phyloP scores from a whole-genome alignment of 73 alveolate species.

The Paraurostyla sp. region DNA sequence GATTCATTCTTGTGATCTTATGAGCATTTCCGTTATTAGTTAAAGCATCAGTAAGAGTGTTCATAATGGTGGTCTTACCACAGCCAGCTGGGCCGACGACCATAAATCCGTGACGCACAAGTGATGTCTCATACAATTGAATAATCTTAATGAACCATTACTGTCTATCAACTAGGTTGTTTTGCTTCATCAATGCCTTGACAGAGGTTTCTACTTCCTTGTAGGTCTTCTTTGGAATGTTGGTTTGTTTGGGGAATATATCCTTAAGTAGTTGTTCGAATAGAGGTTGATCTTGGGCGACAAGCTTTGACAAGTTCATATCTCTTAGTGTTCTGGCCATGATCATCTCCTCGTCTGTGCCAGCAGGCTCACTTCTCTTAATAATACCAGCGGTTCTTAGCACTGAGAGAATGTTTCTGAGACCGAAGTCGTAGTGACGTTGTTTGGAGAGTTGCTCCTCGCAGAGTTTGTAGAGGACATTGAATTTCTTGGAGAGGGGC shows the following conservation, averaged over 20 bases:
- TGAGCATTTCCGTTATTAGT: slow-evolving; percentile 86
- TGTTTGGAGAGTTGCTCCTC: slow-evolving; percentile 99
- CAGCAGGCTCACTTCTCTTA: slow-evolving; percentile 91
- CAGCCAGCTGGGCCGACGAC: slow-evolving; percentile 99
- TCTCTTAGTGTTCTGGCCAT: slow-evolving; percentile 98
- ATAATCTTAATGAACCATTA: slow-evolving; percentile 98
- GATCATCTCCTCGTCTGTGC: slow-evolving; percentile 97
- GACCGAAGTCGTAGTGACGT: slow-evolving; percentile 98
- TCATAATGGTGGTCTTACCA: slow-evolving; percentile 92
- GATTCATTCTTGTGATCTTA: slow-evolving; percentile 97
- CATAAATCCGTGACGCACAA: slow-evolving; percentile 99
- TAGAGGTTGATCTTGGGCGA: slow-evolving; percentile 99
- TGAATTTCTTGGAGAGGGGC: slow-evolving; percentile 99
- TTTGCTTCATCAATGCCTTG: slow-evolving; percentile 84
- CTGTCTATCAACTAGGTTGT: slow-evolving; percentile 89
- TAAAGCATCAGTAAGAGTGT: slow-evolving; percentile 84
- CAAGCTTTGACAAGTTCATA: slow-evolving; percentile 99
- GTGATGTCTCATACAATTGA: slow-evolving; percentile 99
- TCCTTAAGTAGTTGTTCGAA: slow-evolving; percentile 98
- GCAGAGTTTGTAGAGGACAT: slow-evolving; percentile 99
- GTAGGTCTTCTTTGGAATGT: slow-evolving; percentile 98
- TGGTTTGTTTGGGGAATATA: slow-evolving; percentile 99
- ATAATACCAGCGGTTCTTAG: slow-evolving; percentile 99
- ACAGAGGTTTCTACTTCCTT: slow-evolving; percentile 96
- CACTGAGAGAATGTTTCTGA: slow-evolving; percentile 98